Percentiles rank a stretch among this genome's conserved stretches.
Evolutionary conservation across 192 early-diverging fungal species (phyloP).

Genomic region (Gaertneriomyces sp.): DNA sequence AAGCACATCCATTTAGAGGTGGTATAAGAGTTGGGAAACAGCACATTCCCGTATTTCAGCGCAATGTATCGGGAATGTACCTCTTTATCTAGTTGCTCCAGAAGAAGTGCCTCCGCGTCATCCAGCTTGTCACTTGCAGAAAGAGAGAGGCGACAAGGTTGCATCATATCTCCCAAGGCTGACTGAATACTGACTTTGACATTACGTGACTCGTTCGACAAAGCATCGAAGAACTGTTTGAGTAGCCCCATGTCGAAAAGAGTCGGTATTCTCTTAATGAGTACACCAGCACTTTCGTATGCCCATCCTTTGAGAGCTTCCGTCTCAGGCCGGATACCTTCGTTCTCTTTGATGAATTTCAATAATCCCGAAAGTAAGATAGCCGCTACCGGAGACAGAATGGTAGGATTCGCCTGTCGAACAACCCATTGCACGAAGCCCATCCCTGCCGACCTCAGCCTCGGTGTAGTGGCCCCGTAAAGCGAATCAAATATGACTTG

Average conservation of each 20-base stretch:
- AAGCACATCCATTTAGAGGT: slow-evolving; percentile 46
- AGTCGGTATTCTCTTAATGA: slow-evolving; percentile 70
- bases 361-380: slow-evolving; percentile 68
- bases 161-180: slow-evolving; percentile 70
- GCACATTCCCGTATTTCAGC: slow-evolving; percentile 42
- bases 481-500: slow-evolving; percentile 78
- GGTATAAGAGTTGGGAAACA: slow-evolving; percentile 46
- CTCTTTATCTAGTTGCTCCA: slow-evolving; percentile 48
- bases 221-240: slow-evolving; percentile 64
- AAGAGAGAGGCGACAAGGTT: slow-evolving; percentile 43
- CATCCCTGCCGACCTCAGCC: slow-evolving; percentile 71
- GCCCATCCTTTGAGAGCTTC: slow-evolving; percentile 67
- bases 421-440: slow-evolving; percentile 86
- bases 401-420: slow-evolving; percentile 57
- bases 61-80: slow-evolving; percentile 44
- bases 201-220: slow-evolving; percentile 58
- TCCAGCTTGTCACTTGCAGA: slow-evolving; percentile 9
- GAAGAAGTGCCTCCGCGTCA: slow-evolving; percentile 31
- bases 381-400: slow-evolving; percentile 61
- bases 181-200: slow-evolving; percentile 78
- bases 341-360: slow-evolving; percentile 51
- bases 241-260: slow-evolving; percentile 67
- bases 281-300: slow-evolving; percentile 76
- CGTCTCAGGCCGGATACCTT: neutral
- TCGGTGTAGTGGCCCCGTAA: slow-evolving; percentile 67